phyloP scores from a whole-genome alignment of 768 basidiomycete genomes.

The Xanthoconium purpureum region DNA sequence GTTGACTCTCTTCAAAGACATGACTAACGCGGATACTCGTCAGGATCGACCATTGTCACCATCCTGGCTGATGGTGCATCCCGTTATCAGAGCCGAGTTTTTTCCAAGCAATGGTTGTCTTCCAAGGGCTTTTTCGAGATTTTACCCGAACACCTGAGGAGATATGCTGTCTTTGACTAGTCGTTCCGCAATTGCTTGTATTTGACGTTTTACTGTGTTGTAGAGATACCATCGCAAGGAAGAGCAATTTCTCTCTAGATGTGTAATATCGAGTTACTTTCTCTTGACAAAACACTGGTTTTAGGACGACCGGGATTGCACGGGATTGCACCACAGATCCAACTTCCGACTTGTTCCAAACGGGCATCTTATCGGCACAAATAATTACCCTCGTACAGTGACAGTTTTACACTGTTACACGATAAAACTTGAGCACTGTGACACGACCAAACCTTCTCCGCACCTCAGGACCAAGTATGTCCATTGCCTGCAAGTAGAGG shows the following conservation, averaged over 20 bases:
- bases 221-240: neutral
- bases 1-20: neutral
- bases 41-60: constrained; percentile 83
- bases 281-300: neutral
- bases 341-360: too few species aligned
- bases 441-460: too few species aligned
- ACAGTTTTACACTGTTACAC: too few species aligned
- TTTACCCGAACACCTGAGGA: constrained; percentile 81
- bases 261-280: neutral
- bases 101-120: constrained; percentile 90
- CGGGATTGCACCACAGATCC: too few species aligned
- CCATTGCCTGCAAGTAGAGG: too few species aligned
- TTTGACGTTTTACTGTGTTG: neutral
- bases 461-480: too few species aligned
- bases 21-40: neutral
- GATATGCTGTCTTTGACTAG: constrained; percentile 84
- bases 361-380: too few species aligned
- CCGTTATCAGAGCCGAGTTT: constrained; percentile 92
- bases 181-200: neutral
- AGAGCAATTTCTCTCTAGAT: neutral
- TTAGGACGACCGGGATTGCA: too few species aligned
- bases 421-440: too few species aligned
- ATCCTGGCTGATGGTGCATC: constrained; percentile 95
- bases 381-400: too few species aligned
- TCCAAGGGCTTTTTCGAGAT: constrained; percentile 72